Percentiles rank a stretch among this genome's conserved stretches.
These are phyloP conservation scores for Salix koriyanagi DNA, from an alignment of 345 rosid species.

Conservation along the genomic window DNA sequence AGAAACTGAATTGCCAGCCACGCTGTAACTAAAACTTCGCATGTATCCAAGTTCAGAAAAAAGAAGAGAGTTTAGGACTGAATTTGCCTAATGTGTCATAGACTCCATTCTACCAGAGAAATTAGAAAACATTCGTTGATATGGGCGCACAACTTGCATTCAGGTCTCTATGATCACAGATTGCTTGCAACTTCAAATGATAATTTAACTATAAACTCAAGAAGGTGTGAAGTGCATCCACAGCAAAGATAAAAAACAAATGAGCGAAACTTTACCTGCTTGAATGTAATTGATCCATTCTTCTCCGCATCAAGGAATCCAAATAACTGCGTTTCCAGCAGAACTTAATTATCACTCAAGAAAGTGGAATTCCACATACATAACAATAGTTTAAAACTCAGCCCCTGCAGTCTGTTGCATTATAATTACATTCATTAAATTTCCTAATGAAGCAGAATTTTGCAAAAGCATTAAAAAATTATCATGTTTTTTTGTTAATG, in stretches of 20 bases:
- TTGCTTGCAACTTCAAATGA: not conserved
- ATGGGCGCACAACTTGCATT: not conserved
- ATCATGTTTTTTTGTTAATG: not conserved
- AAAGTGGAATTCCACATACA: not conserved
- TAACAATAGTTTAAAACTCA: not conserved
- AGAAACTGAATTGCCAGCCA: not conserved
- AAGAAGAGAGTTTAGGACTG: not conserved
- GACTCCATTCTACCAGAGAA: not conserved
- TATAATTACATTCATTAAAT: not conserved
- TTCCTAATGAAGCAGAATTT: not conserved
- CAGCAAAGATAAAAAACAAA: not conserved
- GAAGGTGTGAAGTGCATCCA: not conserved
- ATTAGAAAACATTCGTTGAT: not conserved
- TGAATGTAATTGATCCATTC: constrained; percentile 71
- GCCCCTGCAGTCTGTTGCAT: not conserved
- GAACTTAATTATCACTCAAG: not conserved
- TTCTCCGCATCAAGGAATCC: constrained; percentile 78
- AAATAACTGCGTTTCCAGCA: constrained; percentile 53
- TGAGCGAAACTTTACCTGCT: constrained; percentile 50
- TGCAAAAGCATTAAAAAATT: not conserved
- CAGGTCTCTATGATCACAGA: not conserved
- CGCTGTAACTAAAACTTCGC: not conserved
- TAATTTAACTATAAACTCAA: not conserved
- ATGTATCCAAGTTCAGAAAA: not conserved
- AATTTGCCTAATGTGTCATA: not conserved